Base-by-base conservation (phyloP, 2,329 filamentous ascomycete genomes). In the Neofusicoccum ribis region DNA sequence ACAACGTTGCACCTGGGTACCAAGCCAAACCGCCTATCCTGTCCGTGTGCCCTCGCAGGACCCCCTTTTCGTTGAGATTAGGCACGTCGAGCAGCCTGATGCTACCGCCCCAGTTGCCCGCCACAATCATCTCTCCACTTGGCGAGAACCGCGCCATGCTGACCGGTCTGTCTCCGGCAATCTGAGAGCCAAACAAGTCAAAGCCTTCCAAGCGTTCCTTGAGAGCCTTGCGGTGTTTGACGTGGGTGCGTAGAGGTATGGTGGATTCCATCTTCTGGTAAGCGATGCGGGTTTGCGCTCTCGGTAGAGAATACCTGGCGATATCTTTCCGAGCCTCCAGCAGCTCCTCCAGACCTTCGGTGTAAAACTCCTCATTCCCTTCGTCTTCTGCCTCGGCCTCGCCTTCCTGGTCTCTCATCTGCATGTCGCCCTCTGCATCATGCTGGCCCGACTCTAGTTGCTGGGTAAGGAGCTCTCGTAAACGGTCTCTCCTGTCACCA, bases 81-180 rank as follows among this genome's bases (percentile, higher is more conserved):
- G 93, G 94, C 20, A 97, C 89, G 65, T 90, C 88, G 66, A 98
- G 85, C 65, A 99, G 80, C 72, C 93, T 94, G 69, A 99, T 89
- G 59, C 91, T 90, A 61, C 95, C 95, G 60, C 89, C 91, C 92
- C 93, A 98, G 73, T 96, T 97, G 44, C 95, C 95, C 2, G 92
- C 91, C 3, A 94, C 95, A 41, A 98, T 85, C 9, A 90, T 84
- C 75, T 94, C 84, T 15, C 92, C 91, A 72, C 91, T 90, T 0
- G 95, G 95, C 7, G 94, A 89, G 79, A 99, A 93, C 65, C 95
- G 88, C 54, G 92, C 92, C 79, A 98, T 94, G 77, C 93, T 94
- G 64, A 99, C 88, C 20, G 96, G 91, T 44, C 95, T 85, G 70
- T 98, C 93, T 58, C 92, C 93, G 0, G 93, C 92, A 66, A 92